Conservation (phyloP, 352 stramenopile genomes). For the Phytopythium mirpurense region DNA sequence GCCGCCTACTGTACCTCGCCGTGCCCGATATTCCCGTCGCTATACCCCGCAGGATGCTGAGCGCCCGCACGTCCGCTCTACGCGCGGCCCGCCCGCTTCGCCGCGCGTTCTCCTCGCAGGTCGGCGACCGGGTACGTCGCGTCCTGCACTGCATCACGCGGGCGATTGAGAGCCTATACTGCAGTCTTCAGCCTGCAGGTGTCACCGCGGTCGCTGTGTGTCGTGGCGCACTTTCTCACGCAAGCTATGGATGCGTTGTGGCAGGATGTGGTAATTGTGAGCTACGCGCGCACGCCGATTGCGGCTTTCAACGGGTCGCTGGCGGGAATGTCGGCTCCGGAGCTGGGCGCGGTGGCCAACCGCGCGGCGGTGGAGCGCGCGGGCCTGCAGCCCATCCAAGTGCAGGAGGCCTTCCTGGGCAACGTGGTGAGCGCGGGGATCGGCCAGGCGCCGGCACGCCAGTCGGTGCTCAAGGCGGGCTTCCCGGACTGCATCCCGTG, state of each 20-base stretch:
- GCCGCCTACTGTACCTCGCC: too few relatives aligned
- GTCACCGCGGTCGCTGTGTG: too few relatives aligned
- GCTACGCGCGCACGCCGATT: constrained; percentile 95
- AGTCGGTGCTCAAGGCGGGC: constrained; percentile 90
- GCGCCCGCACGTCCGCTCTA: neutral
- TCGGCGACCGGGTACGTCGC: constrained; percentile 3
- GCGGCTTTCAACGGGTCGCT: constrained; percentile 93
- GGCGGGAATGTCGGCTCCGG: constrained; percentile 77
- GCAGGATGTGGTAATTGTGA: constrained; percentile 92
- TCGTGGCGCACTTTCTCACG: neutral
- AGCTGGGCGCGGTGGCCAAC: constrained; percentile 94
- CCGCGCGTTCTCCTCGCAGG: constrained; percentile 7
- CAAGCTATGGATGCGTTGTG: neutral
- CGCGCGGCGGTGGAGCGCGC: constrained; percentile 70
- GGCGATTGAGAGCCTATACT: too few relatives aligned
- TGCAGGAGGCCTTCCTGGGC: constrained; percentile 96
- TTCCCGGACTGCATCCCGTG: constrained; percentile 91
- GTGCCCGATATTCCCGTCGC: too few relatives aligned
- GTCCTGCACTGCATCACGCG: too few relatives aligned
- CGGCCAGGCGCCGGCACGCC: constrained; percentile 94
- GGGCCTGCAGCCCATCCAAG: constrained; percentile 58
- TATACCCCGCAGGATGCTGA: constrained; percentile 1
- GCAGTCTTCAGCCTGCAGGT: too few relatives aligned
- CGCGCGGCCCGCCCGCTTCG: neutral
- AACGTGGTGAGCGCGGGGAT: constrained; percentile 96